Evolutionary conservation across 2,329 filamentous ascomycete species (phyloP).

Genomic region (Fusarium nematophilum): DNA sequence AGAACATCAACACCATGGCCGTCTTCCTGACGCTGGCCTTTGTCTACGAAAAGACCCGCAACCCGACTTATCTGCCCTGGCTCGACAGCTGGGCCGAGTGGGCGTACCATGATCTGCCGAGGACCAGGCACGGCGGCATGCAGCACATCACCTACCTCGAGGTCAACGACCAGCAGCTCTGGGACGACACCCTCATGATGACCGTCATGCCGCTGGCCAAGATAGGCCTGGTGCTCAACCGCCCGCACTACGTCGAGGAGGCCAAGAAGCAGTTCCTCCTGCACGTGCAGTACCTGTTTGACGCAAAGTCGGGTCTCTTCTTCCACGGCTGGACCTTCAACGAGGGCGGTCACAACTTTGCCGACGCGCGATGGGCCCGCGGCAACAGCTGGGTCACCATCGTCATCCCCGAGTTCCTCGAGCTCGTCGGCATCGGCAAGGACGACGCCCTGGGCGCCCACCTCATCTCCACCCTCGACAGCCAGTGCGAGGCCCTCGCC

Average conservation of each 20-base stretch:
- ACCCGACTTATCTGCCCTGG: conserved; percentile 79
- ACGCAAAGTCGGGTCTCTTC: conserved; percentile 77
- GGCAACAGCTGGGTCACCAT: conserved; percentile 83
- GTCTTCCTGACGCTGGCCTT: conserved; percentile 80
- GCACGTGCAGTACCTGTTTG: conserved; percentile 83
- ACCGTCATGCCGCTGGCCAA: conserved; percentile 84
- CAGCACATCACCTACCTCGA: conserved; percentile 81
- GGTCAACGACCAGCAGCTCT: conserved; percentile 79
- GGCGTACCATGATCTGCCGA: conserved; percentile 80
- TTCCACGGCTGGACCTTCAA: conserved; percentile 87
- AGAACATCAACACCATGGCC: conserved; percentile 89
- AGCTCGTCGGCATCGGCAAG: conserved; percentile 71
- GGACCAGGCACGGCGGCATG: conserved; percentile 78
- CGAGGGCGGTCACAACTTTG: conserved; percentile 72
- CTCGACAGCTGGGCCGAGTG: conserved; percentile 85
- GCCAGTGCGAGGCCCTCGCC: conserved; percentile 74
- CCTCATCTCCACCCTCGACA: conserved; percentile 71
- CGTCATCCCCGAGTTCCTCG: conserved; percentile 84
- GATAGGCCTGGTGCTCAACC: conserved; percentile 76
- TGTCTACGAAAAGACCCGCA: conserved; percentile 79
- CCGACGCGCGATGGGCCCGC: conserved; percentile 66
- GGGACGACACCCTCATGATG: conserved; percentile 93
- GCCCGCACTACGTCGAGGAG: conserved; percentile 80
- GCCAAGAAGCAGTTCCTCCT: conserved; percentile 82
- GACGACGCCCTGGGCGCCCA: conserved; percentile 72